Evolutionary conservation across 805 yeast species (phyloP).

Genomic region (Barnettozyma populi): DNA sequence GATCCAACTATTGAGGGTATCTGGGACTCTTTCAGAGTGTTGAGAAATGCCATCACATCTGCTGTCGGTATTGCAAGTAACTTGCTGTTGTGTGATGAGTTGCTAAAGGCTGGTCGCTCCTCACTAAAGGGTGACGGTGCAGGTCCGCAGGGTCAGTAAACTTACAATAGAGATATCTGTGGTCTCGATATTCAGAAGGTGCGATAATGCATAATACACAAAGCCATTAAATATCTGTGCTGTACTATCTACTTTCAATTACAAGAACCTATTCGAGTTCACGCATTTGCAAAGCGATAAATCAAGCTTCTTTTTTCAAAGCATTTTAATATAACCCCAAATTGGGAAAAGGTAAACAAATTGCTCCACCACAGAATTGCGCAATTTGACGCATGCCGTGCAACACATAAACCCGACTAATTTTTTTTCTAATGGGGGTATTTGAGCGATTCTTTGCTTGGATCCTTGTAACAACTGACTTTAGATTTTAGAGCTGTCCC

Average conservation of each 20-base stretch:
- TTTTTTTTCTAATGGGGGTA: no score
- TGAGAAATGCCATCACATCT: constrained; percentile 86
- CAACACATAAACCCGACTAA: no score
- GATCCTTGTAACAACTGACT: no score
- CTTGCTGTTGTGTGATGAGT: constrained; percentile 88
- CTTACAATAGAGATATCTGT: neutral
- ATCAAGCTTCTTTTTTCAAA: no score
- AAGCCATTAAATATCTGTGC: neutral
- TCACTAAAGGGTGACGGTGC: constrained; percentile 52
- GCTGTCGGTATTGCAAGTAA: constrained; percentile 95
- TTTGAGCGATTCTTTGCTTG: neutral
- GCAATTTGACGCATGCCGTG: neutral
- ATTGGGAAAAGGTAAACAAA: neutral
- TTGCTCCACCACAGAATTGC: neutral
- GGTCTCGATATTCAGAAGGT: neutral
- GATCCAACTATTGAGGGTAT: constrained; percentile 93
- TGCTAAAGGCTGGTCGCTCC: constrained; percentile 93
- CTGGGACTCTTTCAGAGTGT: constrained; percentile 93
- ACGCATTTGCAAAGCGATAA: no score
- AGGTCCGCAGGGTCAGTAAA: constrained; percentile 18
- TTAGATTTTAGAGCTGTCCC: neutral
- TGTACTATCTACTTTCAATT: no score
- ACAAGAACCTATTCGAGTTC: no score
- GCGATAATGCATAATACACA: neutral
- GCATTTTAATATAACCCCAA: neutral